These are phyloP conservation scores for Nakaseomyces sp. DNA, from an alignment of 1,139 yeast species.

Conservation along the genomic window DNA sequence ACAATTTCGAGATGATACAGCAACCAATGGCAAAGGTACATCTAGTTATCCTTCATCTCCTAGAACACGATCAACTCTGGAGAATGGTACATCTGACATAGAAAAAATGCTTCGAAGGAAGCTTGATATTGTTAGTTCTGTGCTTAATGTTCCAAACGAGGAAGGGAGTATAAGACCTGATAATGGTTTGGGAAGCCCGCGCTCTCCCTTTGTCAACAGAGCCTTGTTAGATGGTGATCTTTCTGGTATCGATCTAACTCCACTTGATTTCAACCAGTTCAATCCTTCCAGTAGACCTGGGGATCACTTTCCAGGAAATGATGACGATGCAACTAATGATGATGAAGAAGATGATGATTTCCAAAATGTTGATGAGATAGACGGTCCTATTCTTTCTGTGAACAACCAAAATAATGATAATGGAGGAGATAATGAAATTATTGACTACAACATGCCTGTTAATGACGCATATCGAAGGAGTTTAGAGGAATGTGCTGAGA, in stretches of 20 bases:
- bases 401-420: not conserved
- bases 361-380: conserved; percentile 32
- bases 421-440: conserved; percentile 7
- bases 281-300: not conserved
- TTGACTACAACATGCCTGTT: conserved; percentile 33
- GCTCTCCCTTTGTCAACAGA: conserved; percentile 7
- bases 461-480: conserved; percentile 32
- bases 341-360: conserved; percentile 29
- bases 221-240: conserved; percentile 1
- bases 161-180: not conserved
- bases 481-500: conserved; percentile 32
- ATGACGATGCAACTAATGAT: conserved; percentile 19
- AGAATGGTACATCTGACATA: conserved; percentile 16
- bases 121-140: conserved; percentile 12
- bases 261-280: conserved; percentile 1
- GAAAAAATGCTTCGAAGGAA: conserved; percentile 22
- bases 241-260: not conserved
- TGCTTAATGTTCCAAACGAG: conserved; percentile 7
- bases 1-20: conserved; percentile 16
- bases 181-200: not conserved
- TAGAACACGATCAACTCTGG: not conserved
- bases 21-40: conserved; percentile 12
- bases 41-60: conserved; percentile 1
- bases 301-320: conserved; percentile 4
- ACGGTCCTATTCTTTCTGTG: conserved; percentile 20